These are phyloP conservation scores for Pseudogymnoascus sp. DNA, from an alignment of 2,329 filamentous ascomycete genomes.

Conservation along the genomic window DNA sequence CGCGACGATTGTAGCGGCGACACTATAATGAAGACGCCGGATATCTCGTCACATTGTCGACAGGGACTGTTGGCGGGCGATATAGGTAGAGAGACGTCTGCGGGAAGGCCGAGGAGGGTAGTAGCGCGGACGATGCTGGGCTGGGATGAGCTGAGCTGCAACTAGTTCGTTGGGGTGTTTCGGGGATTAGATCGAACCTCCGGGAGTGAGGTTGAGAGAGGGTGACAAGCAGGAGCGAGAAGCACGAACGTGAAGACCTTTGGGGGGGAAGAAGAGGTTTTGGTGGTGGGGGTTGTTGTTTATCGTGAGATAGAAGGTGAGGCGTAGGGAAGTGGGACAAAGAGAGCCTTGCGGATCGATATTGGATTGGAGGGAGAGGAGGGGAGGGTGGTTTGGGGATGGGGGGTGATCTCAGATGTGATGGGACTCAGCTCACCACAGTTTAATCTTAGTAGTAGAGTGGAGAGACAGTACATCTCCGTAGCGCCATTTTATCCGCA, in stretches of 20 bases:
- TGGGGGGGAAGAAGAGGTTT: background rate
- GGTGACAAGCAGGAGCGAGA: background rate
- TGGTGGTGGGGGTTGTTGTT: background rate
- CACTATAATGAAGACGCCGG: background rate
- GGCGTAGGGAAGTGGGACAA: background rate
- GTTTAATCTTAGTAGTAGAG: background rate
- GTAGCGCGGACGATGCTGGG: background rate
- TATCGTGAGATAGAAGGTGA: background rate
- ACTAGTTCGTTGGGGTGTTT: background rate
- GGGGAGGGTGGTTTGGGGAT: background rate
- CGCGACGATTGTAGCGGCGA: background rate
- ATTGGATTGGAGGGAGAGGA: background rate
- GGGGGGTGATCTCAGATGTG: background rate
- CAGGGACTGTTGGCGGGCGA: background rate
- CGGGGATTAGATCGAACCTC: background rate
- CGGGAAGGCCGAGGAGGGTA: background rate
- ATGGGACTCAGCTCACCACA: background rate
- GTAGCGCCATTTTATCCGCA: background rate
- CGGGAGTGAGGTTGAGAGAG: background rate
- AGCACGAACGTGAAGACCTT: background rate
- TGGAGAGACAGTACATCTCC: background rate
- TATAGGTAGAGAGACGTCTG: background rate
- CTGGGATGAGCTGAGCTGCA: background rate
- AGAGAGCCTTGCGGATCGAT: background rate
- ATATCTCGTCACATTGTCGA: constrained; percentile 2